These are phyloP conservation scores for Terana coerulea DNA, from an alignment of 768 basidiomycete species.

Conservation along the genomic window DNA sequence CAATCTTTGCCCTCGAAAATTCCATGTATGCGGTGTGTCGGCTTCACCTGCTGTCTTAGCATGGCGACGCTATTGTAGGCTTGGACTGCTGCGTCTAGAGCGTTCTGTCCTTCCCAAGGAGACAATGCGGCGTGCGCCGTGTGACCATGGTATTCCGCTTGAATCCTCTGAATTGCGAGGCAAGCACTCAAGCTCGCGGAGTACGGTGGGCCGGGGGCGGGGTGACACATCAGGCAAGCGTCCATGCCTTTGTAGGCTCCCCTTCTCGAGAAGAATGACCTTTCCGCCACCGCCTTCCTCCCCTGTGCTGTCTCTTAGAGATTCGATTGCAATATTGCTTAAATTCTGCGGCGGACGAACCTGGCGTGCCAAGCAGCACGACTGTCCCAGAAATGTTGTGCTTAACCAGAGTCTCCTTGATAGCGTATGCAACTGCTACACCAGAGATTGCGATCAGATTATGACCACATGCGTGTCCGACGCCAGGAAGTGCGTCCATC, in stretches of 20 bases:
- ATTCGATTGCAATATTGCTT: too few relatives aligned
- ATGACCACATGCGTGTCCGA: conserved; percentile 75
- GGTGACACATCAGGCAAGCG: conserved; percentile 81
- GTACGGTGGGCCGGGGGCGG: conserved; percentile 70
- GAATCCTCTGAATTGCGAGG: conserved; percentile 57
- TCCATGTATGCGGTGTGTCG: conserved; percentile 77
- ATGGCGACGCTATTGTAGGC: conserved; percentile 78
- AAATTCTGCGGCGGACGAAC: too few relatives aligned
- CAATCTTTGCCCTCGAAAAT: conserved; percentile 74
- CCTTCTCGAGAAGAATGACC: conserved; percentile 59
- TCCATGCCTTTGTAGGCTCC: conserved; percentile 76
- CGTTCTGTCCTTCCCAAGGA: conserved; percentile 84
- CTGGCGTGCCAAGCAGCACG: conserved; percentile 74
- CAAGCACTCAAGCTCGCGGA: conserved; percentile 63
- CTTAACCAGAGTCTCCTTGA: conserved; percentile 59
- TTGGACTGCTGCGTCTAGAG: conserved; percentile 83
- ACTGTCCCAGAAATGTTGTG: conserved; percentile 66
- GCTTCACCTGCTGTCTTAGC: conserved; percentile 77
- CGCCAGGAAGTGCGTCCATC: conserved; percentile 40
- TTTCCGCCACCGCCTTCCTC: conserved; percentile 82
- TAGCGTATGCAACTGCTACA: conserved; percentile 66
- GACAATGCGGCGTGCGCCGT: conserved; percentile 80
- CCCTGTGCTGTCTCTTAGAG: conserved; percentile 35
- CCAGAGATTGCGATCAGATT: conserved; percentile 78
- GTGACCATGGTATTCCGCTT: conserved; percentile 68